Conservation (phyloP, 2,329 filamentous ascomycete species). For the Emmonsiellopsis sp. region DNA sequence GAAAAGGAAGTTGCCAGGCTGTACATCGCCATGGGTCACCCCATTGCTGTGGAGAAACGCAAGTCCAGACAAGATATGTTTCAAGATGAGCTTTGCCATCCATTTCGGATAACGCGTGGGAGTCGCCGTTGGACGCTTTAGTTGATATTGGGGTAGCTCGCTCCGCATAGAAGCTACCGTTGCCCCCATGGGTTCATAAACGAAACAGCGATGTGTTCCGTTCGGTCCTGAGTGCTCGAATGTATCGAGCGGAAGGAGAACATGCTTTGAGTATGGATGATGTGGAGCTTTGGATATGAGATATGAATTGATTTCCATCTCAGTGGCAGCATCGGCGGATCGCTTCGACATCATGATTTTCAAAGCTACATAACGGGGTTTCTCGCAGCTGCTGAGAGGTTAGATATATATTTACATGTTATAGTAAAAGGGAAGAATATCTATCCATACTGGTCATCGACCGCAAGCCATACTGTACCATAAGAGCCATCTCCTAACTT, state of each 20-base stretch:
- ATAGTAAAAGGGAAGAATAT: not conserved
- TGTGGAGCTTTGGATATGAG: not conserved
- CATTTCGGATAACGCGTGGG: conserved; percentile 5
- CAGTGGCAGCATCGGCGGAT: conserved; percentile 7
- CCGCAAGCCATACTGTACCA: conserved; percentile 40
- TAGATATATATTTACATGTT: conserved; percentile 5
- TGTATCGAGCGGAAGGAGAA: conserved; percentile 22
- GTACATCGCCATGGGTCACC: conserved; percentile 8
- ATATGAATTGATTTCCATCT: conserved; percentile 11
- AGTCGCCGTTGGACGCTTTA: conserved; percentile 8
- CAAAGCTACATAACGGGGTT: conserved; percentile 19
- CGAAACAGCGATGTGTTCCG: conserved; percentile 25
- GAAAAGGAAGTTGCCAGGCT: conserved; percentile 7
- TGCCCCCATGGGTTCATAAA: conserved; percentile 26
- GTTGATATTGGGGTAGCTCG: conserved; percentile 13
- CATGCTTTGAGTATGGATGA: conserved; percentile 17
- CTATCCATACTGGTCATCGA: conserved; percentile 18
- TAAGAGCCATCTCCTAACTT: conserved; percentile 40
- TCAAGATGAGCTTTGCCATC: conserved; percentile 8
- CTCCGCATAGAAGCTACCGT: conserved; percentile 18
- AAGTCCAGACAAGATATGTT: conserved; percentile 7
- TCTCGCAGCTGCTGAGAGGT: not conserved
- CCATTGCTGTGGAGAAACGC: conserved; percentile 5
- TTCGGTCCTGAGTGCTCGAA: conserved; percentile 26
- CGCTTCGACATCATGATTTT: conserved; percentile 23